Percentiles rank a stretch among this genome's conserved stretches.
These are phyloP conservation scores for Nematocida sp. DNA, from an alignment of 371 early-diverging fungal species.

Conservation along the genomic window DNA sequence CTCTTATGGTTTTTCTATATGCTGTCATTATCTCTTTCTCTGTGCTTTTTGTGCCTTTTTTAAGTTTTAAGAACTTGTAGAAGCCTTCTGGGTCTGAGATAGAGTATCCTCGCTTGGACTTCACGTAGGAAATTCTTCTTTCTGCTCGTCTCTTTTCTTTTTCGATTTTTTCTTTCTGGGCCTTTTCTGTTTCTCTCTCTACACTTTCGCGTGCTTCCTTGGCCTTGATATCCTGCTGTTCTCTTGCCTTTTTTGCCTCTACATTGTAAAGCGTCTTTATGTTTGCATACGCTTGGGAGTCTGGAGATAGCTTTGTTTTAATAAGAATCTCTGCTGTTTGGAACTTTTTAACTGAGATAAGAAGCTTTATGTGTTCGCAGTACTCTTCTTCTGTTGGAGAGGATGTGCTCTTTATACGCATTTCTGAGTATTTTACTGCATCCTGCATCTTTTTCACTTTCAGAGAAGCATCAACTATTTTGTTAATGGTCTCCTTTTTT, in stretches of 20 bases:
- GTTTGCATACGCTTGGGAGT: not conserved
- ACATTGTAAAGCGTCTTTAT: slow-evolving; percentile 29
- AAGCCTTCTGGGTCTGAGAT: slow-evolving; percentile 52
- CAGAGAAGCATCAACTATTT: not conserved
- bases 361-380: slow-evolving; percentile 9
- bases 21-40: slow-evolving; percentile 54
- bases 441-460: not conserved
- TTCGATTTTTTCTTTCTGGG: slow-evolving; percentile 14
- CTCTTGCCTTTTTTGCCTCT: not conserved
- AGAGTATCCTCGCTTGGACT: slow-evolving; percentile 11
- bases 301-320: not conserved
- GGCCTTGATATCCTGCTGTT: slow-evolving; percentile 27
- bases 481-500: not conserved
- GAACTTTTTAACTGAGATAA: slow-evolving; percentile 29
- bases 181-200: slow-evolving; percentile 30
- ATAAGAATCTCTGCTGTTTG: not conserved
- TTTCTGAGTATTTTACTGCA: slow-evolving; percentile 8
- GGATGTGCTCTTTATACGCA: not conserved
- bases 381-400: slow-evolving; percentile 19
- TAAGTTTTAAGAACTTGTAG: slow-evolving; percentile 57
- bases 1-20: slow-evolving; percentile 35
- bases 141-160: slow-evolving; percentile 33
- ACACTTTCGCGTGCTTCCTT: slow-evolving; percentile 39
- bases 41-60: not conserved
- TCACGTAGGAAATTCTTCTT: slow-evolving; percentile 53